Evolutionary conservation across 2,329 filamentous ascomycete species (phyloP).

Genomic region (Clonostachys sp.): DNA sequence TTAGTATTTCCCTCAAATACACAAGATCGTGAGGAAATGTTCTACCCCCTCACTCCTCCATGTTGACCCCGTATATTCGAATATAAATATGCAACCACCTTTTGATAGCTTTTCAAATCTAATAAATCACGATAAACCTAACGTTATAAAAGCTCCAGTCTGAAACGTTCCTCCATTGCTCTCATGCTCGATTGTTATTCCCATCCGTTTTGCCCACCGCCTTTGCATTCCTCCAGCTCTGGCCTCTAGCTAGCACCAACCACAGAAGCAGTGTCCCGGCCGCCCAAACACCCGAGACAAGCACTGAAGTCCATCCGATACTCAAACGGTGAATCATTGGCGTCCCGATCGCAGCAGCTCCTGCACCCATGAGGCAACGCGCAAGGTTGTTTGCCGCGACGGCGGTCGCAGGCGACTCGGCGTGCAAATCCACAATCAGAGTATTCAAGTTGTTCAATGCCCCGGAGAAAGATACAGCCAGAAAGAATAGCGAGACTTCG

Average conservation of each 20-base stretch:
- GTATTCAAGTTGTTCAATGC: conserved; percentile 60
- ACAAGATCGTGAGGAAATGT: too few species aligned
- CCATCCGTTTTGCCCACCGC: conserved; percentile 8
- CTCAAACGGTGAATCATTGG: conserved; percentile 53
- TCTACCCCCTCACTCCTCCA: too few species aligned
- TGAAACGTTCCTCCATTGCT: too few species aligned
- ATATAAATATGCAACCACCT: too few species aligned
- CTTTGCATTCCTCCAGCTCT: conserved; percentile 45
- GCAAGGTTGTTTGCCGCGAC: conserved; percentile 61
- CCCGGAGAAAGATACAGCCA: conserved; percentile 53
- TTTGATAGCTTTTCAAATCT: too few species aligned
- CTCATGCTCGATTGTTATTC: too few species aligned
- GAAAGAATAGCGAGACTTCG: conserved; percentile 49
- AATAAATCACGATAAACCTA: too few species aligned
- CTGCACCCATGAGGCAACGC: conserved; percentile 55
- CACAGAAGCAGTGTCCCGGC: conserved; percentile 42
- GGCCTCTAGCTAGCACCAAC: conserved; percentile 41
- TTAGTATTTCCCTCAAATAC: too few species aligned
- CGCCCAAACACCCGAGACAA: conserved; percentile 46
- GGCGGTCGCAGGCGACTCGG: conserved; percentile 53
- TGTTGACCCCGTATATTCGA: too few species aligned
- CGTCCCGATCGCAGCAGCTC: conserved; percentile 52
- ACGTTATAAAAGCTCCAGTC: too few species aligned
- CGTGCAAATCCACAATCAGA: conserved; percentile 59
- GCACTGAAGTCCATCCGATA: conserved; percentile 57